phyloP scores from a whole-genome alignment of 768 basidiomycete species.

The Suillus discolor region DNA sequence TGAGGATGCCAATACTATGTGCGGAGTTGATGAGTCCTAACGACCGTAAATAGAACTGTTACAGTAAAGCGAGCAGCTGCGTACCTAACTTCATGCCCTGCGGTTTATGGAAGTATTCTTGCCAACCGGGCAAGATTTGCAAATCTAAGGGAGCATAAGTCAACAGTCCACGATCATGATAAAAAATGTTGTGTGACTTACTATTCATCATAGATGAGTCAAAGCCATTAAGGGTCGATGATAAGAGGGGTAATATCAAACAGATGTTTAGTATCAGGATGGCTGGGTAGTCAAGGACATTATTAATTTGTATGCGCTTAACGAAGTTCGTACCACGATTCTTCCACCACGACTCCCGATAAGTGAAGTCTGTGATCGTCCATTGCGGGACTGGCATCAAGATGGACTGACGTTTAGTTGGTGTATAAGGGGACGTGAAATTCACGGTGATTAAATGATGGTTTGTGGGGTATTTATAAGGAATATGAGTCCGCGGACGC shows the following conservation, averaged over 20 bases:
- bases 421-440: neutral
- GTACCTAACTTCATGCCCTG: slow-evolving; percentile 52
- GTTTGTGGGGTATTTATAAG: slow-evolving; percentile 6
- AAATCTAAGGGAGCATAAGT: slow-evolving; percentile 47
- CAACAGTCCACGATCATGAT: slow-evolving; percentile 26
- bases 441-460: neutral
- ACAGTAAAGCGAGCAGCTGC: neutral
- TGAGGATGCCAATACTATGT: slow-evolving; percentile 58
- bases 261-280: slow-evolving; percentile 60
- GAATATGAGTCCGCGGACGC: neutral
- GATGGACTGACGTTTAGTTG: slow-evolving; percentile 8
- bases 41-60: slow-evolving; percentile 1
- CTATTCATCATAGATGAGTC: slow-evolving; percentile 67
- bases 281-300: slow-evolving; percentile 37
- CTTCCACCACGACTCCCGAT: slow-evolving; percentile 61
- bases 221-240: slow-evolving; percentile 66
- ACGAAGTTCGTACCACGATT: slow-evolving; percentile 48
- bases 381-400: slow-evolving; percentile 44
- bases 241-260: slow-evolving; percentile 63
- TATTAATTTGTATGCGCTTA: neutral
- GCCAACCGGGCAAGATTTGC: slow-evolving; percentile 71
- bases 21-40: slow-evolving; percentile 66
- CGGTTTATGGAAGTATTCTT: slow-evolving; percentile 55
- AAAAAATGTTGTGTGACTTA: slow-evolving; percentile 13
- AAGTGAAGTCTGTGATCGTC: slow-evolving; percentile 62